Evolutionary conservation across 2,329 filamentous ascomycete species (phyloP), one percentile per base, ranked within the genome.

Genomic region (Magnaporthiopsis incrustans): DNA sequence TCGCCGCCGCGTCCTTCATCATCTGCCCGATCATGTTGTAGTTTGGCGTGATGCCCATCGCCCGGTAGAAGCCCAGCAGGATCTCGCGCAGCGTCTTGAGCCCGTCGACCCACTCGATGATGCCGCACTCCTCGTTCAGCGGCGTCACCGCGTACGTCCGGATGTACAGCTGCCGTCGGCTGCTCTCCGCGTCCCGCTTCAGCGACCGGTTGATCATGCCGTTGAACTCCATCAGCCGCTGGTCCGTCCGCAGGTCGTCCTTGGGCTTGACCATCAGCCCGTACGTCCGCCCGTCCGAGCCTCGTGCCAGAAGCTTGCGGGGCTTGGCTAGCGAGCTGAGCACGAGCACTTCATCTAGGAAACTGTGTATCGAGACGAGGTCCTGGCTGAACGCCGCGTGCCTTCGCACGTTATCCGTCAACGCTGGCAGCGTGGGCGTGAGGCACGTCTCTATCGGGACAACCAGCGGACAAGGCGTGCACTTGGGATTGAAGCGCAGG

Each of bases 191-290:
- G 71, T 98, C 93, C 67, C 90, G 88, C 73, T 97, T 97, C 64
- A 99, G 78, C 3, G 94, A 92, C 65, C 95, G 85, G 74, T 99
- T 99, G 79, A 99, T 98, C 85, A 98, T 95, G 59, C 89, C 88
- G 74, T 98, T 99, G 81, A 99, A 99, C 73, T 99, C 96, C 93
- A 99, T 99, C 26, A 99, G 86, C 62, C 95, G 91, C 75, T 98
- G 94, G 71, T 99, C 96, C 69, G 96, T 99, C 62, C 95, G 89
- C 30, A 99, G 84, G 74, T 99, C 96, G 73, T 99, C 95, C 75
- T 98, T 98, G 11, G 95, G 96, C 73, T 99, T 99, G 79, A 96
- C 96, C 64, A 99, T 83, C 10, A 99, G 85, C 68, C 91, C 91
- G 74, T 99, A 99, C 25, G 84, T 83, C 65, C 89, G 89, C 10